Percentiles rank a stretch among this genome's conserved stretches.
These are phyloP conservation scores for Teunomyces panamensis DNA, from an alignment of 805 yeast genomes.

Conservation along the genomic window DNA sequence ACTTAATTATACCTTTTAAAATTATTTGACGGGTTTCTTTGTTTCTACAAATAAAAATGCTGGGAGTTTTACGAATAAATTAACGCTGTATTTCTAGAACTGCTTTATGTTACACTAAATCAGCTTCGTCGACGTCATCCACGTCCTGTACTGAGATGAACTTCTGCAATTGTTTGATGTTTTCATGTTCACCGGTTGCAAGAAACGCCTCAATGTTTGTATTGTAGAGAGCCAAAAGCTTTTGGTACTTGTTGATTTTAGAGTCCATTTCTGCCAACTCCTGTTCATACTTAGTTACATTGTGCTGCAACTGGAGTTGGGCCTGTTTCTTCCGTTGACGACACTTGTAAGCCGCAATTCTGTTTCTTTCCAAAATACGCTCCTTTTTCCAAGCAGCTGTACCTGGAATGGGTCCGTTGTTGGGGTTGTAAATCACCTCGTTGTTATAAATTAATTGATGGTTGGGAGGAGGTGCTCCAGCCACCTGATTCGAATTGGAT, in stretches of 20 bases:
- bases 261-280: constrained; percentile 35
- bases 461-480: constrained; percentile 48
- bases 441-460: constrained; percentile 52
- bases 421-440: constrained; percentile 52
- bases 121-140: constrained; percentile 2
- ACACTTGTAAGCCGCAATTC: constrained; percentile 69
- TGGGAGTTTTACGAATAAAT: not conserved
- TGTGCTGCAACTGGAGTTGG: constrained; percentile 63
- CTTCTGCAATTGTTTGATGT: constrained; percentile 7
- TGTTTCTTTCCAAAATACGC: constrained; percentile 55
- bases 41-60: too few relatives aligned
- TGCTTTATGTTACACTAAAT: not conserved
- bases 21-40: not conserved
- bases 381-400: constrained; percentile 68
- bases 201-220: constrained; percentile 8
- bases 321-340: constrained; percentile 67
- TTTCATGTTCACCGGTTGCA: constrained; percentile 7
- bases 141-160: not conserved
- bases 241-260: constrained; percentile 21
- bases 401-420: constrained; percentile 60
- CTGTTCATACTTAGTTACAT: constrained; percentile 46
- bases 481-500: constrained; percentile 14
- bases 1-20: not conserved
- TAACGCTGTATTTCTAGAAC: not conserved
- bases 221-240: constrained; percentile 9